Conservation (phyloP, 441 rosid genomes). For the Raphanus hybrid region DNA sequence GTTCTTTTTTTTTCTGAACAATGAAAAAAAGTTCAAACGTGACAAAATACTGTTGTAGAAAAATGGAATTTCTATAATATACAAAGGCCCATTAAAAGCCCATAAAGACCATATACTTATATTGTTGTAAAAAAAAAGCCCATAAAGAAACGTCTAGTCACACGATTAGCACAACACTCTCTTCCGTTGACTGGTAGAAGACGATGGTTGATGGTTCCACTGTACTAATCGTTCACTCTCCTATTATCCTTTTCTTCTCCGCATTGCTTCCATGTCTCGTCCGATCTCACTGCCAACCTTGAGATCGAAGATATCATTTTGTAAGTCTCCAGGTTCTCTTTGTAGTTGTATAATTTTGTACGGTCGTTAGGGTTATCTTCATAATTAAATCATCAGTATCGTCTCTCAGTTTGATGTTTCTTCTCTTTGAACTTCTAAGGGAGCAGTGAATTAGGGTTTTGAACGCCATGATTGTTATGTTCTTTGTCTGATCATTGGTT, state of each 20-base stretch:
- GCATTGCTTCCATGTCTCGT: background rate
- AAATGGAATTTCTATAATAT: no score
- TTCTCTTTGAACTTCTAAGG: background rate
- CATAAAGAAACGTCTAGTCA: background rate
- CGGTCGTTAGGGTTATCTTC: background rate
- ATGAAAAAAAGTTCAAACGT: no score
- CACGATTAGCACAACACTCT: background rate
- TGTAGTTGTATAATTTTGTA: background rate
- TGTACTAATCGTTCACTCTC: background rate
- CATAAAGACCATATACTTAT: no score
- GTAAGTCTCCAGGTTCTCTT: background rate
- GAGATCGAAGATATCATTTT: background rate
- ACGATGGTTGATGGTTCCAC: conserved; percentile 1
- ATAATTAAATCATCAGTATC: background rate
- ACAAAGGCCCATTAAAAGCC: no score
- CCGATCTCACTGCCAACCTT: background rate
- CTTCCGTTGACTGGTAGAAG: background rate
- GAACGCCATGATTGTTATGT: background rate
- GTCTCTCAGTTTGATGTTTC: background rate
- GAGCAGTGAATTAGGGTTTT: background rate
- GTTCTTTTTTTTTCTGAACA: no score
- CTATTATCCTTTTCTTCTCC: background rate
- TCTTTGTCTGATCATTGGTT: background rate
- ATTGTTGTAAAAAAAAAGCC: no score
- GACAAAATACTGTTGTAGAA: no score